phyloP scores from a whole-genome alignment of 2,329 filamentous ascomycete species.

The Fonsecaea pedrosoi region DNA sequence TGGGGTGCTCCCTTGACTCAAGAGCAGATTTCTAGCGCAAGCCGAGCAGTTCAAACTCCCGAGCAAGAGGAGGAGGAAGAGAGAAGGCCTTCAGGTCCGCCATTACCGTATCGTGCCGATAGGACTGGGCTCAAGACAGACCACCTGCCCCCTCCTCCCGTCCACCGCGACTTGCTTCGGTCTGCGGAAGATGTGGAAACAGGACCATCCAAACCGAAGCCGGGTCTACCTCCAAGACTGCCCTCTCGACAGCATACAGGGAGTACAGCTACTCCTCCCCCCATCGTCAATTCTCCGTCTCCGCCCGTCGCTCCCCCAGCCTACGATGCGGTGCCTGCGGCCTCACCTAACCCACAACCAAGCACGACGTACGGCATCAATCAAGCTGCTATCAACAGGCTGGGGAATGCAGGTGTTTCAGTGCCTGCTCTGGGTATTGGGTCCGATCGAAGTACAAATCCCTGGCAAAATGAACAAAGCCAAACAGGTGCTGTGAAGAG shows the following conservation, averaged over 20 bases:
- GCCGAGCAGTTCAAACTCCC: slow-evolving; percentile 42
- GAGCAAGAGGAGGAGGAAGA: slow-evolving; percentile 41
- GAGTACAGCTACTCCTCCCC: slow-evolving; percentile 49
- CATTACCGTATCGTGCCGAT: slow-evolving; percentile 71
- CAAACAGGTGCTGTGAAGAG: slow-evolving; percentile 44
- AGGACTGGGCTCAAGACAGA: slow-evolving; percentile 74
- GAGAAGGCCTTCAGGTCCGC: slow-evolving; percentile 56
- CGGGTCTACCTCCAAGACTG: slow-evolving; percentile 70
- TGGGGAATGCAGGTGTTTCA: slow-evolving; percentile 76
- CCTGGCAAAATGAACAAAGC: slow-evolving; percentile 43
- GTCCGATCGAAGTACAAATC: slow-evolving; percentile 30
- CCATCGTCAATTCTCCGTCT: slow-evolving; percentile 45
- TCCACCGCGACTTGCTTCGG: slow-evolving; percentile 49
- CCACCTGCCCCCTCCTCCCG: slow-evolving; percentile 74
- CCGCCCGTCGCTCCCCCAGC: slow-evolving; percentile 35
- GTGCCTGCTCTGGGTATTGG: slow-evolving; percentile 81
- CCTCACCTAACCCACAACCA: slow-evolving; percentile 40
- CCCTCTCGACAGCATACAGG: slow-evolving; percentile 70
- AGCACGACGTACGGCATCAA: slow-evolving; percentile 55
- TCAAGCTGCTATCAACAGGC: slow-evolving; percentile 67
- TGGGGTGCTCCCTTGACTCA: slow-evolving; percentile 53
- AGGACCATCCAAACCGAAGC: slow-evolving; percentile 52
- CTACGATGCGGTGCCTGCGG: slow-evolving; percentile 30
- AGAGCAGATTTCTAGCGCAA: slow-evolving; percentile 46
- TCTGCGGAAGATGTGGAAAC: slow-evolving; percentile 39